Evolutionary conservation across 352 stramenopile genomes (phyloP).

Genomic region (Phytophthora fragariaefolia): DNA sequence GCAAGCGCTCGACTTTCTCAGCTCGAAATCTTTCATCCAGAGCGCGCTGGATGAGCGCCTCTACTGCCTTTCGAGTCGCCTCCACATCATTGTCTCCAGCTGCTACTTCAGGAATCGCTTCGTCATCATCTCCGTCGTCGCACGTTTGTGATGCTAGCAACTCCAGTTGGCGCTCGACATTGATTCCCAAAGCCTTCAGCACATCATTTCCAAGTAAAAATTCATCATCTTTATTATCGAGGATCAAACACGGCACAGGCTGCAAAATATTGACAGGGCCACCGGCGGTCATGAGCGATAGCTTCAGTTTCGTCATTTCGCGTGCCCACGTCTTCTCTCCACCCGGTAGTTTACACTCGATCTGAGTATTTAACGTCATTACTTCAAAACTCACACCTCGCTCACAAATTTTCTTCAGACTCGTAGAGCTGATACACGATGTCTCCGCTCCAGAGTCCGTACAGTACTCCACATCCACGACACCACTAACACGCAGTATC

Average conservation of each 20-base stretch:
- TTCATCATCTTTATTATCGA: conserved; percentile 13
- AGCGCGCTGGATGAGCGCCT: conserved; percentile 9
- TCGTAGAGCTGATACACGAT: conserved; percentile 25
- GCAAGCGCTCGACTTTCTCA: conserved; percentile 8
- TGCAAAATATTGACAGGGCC: conserved; percentile 17
- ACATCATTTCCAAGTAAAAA: conserved; percentile 25
- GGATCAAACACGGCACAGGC: conserved; percentile 14
- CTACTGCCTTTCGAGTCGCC: conserved; percentile 4
- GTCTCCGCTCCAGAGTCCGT: conserved; percentile 22
- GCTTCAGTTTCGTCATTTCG: not conserved
- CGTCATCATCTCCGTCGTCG: conserved; percentile 15
- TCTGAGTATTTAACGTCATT: not conserved
- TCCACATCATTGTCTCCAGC: not conserved
- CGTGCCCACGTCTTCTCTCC: conserved; percentile 6
- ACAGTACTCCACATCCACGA: conserved; percentile 23
- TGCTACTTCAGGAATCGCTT: conserved; percentile 3
- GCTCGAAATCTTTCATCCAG: conserved; percentile 12
- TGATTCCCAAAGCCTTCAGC: conserved; percentile 13
- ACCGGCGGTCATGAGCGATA: not conserved
- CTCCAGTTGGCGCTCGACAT: conserved; percentile 17
- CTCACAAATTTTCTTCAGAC: conserved; percentile 17
- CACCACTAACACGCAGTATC: conserved; percentile 12
- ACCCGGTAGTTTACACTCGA: conserved; percentile 17
- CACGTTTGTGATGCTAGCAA: conserved; percentile 3
- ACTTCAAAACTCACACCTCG: conserved; percentile 9